Conservation (phyloP, 768 basidiomycete species). For the Pleurotus salmoneostramineus region DNA sequence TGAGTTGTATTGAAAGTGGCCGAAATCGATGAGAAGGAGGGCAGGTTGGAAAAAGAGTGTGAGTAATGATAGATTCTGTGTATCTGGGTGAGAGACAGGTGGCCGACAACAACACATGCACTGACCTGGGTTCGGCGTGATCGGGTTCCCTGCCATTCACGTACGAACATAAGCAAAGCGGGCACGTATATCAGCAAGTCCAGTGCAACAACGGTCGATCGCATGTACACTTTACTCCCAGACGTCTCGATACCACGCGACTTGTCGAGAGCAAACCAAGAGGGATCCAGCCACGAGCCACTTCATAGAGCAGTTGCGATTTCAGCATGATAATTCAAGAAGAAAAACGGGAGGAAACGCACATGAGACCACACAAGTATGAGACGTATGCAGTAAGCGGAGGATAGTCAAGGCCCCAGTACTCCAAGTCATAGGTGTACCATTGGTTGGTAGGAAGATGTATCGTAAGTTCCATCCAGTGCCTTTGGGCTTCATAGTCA, state of each 20-base stretch:
- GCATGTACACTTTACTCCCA: conserved; percentile 75
- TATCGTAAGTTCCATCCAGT: conserved; percentile 91
- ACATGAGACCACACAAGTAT: conserved; percentile 80
- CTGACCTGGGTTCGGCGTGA: conserved; percentile 78
- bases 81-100: neutral
- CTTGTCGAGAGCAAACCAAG: conserved; percentile 67
- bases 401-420: conserved; percentile 96
- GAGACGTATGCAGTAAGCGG: conserved; percentile 89
- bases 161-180: conserved; percentile 63
- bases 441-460: conserved; percentile 74
- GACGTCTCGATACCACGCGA: conserved; percentile 73
- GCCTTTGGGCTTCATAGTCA: conserved; percentile 91
- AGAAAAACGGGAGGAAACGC: conserved; percentile 22
- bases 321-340: neutral
- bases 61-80: conserved; percentile 64
- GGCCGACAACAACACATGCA: neutral
- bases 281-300: conserved; percentile 35
- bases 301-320: conserved; percentile 13
- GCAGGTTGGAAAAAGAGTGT: conserved; percentile 81
- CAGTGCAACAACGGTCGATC: conserved; percentile 62
- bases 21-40: conserved; percentile 81
- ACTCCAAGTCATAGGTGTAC: conserved; percentile 86
- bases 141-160: conserved; percentile 61
- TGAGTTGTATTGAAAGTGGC: conserved; percentile 95
- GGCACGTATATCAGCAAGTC: conserved; percentile 76